These are phyloP conservation scores for Heliamphora pulchella DNA, from an alignment of 179 eudicot species.

Conservation along the genomic window DNA sequence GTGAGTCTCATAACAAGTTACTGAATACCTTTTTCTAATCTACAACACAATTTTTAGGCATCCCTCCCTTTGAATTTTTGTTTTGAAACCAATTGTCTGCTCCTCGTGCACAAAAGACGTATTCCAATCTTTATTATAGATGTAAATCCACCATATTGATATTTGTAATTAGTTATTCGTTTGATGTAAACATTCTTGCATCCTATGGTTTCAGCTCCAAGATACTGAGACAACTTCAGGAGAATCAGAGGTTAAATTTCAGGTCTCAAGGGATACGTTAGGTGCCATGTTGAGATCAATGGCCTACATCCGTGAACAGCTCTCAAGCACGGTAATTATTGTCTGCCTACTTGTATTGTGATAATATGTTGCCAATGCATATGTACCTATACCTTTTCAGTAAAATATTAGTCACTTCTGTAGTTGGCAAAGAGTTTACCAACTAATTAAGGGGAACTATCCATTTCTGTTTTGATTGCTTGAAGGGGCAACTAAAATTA, in stretches of 20 bases:
- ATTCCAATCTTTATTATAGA: not conserved
- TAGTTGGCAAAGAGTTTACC: no score
- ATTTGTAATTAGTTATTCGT: not conserved
- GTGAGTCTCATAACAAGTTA: not conserved
- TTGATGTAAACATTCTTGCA: conserved; percentile 1
- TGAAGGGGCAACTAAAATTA: no score
- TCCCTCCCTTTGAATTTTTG: not conserved
- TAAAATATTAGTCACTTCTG: not conserved
- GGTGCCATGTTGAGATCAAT: conserved; percentile 94
- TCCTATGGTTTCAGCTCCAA: conserved; percentile 57
- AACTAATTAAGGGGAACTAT: no score
- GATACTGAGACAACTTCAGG: conserved; percentile 68
- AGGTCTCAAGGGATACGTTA: conserved; percentile 81
- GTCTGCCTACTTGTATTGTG: not conserved
- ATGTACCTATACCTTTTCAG: not conserved
- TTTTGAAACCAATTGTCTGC: no score
- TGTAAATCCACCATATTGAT: not conserved
- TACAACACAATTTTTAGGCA: not conserved
- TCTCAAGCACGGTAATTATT: conserved; percentile 48
- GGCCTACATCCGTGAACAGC: conserved; percentile 85
- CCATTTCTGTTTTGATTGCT: no score
- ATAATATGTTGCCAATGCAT: not conserved
- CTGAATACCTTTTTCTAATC: not conserved
- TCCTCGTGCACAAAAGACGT: not conserved
- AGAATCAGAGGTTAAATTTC: conserved; percentile 88